Evolutionary conservation across 768 basidiomycete species (phyloP).

Genomic region (Russula foetens): DNA sequence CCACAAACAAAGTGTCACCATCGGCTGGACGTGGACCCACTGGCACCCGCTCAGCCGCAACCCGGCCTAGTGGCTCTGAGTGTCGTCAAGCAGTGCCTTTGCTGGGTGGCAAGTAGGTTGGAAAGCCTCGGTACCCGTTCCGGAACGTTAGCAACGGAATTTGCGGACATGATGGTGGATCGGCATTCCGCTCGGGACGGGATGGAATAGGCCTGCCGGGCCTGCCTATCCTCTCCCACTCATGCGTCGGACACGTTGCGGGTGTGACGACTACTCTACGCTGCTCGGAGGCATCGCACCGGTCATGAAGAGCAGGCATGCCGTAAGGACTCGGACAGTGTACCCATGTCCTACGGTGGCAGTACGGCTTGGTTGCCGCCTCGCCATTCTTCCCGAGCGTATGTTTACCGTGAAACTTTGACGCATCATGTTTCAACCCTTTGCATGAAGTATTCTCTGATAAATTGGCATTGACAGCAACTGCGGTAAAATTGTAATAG

Average conservation of each 20-base stretch:
- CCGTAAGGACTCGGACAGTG: neutral
- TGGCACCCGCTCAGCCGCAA: neutral
- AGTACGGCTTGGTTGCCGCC: neutral
- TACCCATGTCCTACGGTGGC: neutral
- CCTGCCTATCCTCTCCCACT: neutral
- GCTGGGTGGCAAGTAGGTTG: neutral
- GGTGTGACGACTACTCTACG: neutral
- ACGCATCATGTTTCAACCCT: neutral
- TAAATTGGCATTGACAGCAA: too few species aligned
- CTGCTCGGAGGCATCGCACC: neutral
- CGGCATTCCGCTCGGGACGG: neutral
- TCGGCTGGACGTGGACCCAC: too few species aligned
- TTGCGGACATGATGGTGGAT: neutral
- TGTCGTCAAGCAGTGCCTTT: neutral
- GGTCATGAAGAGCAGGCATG: neutral
- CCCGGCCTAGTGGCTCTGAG: neutral
- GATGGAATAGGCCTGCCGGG: neutral
- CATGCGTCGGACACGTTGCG: neutral
- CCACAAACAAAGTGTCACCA: too few species aligned
- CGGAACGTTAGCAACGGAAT: neutral
- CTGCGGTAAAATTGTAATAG: neutral
- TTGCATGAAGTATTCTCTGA: neutral
- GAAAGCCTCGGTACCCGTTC: constrained; percentile 2
- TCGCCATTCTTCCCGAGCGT: neutral
- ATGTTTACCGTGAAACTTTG: neutral